Evolutionary conservation across 2,329 filamentous ascomycete species (phyloP).

Genomic region (Phoma herbarum): DNA sequence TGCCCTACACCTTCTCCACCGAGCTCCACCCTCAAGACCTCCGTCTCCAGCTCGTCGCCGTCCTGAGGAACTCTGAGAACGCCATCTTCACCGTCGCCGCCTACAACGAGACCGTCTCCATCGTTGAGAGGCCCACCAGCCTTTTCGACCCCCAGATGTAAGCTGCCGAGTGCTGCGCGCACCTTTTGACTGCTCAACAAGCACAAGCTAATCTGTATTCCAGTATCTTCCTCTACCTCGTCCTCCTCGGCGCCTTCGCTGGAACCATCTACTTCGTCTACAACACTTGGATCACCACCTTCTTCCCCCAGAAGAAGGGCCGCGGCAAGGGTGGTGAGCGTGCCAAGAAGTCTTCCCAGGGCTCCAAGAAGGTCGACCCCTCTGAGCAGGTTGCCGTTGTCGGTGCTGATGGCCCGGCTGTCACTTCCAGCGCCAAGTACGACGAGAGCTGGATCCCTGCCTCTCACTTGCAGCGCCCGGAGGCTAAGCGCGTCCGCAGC

Average conservation of each 20-base stretch:
- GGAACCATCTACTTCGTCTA: constrained; percentile 95
- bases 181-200: neutral
- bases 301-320: constrained; percentile 85
- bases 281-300: constrained; percentile 94
- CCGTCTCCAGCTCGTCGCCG: constrained; percentile 76
- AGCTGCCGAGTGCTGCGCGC: constrained; percentile 46
- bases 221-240: constrained; percentile 96
- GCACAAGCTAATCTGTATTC: constrained; percentile 24
- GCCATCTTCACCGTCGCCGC: constrained; percentile 78
- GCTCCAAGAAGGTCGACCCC: constrained; percentile 73
- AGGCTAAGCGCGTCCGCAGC: constrained; percentile 69
- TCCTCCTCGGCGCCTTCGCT: constrained; percentile 80
- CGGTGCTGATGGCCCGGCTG: constrained; percentile 74
- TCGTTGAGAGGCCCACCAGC: constrained; percentile 91
- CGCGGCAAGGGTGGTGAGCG: constrained; percentile 71
- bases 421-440: constrained; percentile 77
- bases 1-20: constrained; percentile 85
- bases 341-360: constrained; percentile 66
- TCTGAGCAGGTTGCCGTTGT: constrained; percentile 68
- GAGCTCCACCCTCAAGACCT: constrained; percentile 95
- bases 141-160: constrained; percentile 97
- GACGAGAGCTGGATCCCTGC: constrained; percentile 95
- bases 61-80: constrained; percentile 73
- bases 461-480: constrained; percentile 86
- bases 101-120: constrained; percentile 81